Evolutionary conservation across 1,284 basidiomycete species (phyloP).

Genomic region (Tremellales sp.): DNA sequence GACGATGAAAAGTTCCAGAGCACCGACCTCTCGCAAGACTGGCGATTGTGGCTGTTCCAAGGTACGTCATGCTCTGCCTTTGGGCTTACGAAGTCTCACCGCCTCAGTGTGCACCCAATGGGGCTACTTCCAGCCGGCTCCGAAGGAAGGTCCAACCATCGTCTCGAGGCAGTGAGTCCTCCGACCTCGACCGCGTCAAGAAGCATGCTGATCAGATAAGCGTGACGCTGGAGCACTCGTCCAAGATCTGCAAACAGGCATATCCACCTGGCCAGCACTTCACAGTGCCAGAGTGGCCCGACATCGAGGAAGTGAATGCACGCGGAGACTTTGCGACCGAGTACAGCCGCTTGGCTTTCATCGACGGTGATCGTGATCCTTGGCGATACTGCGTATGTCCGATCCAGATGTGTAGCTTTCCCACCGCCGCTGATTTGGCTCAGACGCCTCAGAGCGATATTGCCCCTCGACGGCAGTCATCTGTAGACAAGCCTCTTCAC

Average conservation of each 20-base stretch:
- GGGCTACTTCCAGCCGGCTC: constrained; percentile 70
- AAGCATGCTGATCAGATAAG: constrained; percentile 44
- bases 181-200: neutral
- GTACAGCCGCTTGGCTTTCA: constrained; percentile 73
- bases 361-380: constrained; percentile 61
- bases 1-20: constrained; percentile 64
- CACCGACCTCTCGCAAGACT: constrained; percentile 62
- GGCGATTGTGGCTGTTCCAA: constrained; percentile 88
- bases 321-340: constrained; percentile 73
- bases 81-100: neutral
- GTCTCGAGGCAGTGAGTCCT: constrained; percentile 30
- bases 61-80: constrained; percentile 17
- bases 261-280: constrained; percentile 75
- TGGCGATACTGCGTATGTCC: constrained; percentile 66
- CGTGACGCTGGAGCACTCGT: constrained; percentile 73
- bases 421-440: constrained; percentile 19
- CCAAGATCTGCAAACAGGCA: constrained; percentile 77
- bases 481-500: constrained; percentile 73
- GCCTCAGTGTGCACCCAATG: constrained; percentile 70
- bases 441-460: constrained; percentile 73
- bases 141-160: constrained; percentile 38
- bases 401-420: neutral
- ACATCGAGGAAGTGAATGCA: constrained; percentile 72
- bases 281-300: constrained; percentile 65
- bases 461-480: constrained; percentile 66